These are phyloP conservation scores for Williopsis jadinii DNA, from an alignment of 1,139 yeast species.

Conservation along the genomic window DNA sequence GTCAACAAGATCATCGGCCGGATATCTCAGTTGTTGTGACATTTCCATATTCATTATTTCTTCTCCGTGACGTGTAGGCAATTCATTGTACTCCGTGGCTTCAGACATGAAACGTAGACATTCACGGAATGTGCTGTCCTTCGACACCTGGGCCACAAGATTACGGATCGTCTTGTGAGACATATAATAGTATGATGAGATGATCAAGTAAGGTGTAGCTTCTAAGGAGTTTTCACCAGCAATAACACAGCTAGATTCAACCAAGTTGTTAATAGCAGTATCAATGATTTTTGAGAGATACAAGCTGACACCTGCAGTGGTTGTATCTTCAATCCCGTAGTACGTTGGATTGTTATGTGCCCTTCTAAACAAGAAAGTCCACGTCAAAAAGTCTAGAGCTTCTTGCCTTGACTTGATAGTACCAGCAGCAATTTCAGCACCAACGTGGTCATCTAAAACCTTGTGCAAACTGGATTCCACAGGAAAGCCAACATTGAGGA, in stretches of 20 bases:
- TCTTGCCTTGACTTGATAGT: conserved; percentile 77
- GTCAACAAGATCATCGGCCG: conserved; percentile 46
- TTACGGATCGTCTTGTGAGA: conserved; percentile 84
- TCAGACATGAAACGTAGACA: conserved; percentile 67
- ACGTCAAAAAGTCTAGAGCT: conserved; percentile 86
- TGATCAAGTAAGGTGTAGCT: conserved; percentile 78
- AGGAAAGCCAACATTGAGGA: conserved; percentile 92
- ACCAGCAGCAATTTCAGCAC: conserved; percentile 92
- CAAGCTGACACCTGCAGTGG: conserved; percentile 58
- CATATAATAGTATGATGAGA: conserved; percentile 87
- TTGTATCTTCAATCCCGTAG: conserved; percentile 75
- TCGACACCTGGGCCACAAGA: conserved; percentile 45
- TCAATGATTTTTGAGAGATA: conserved; percentile 75
- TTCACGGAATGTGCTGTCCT: conserved; percentile 53
- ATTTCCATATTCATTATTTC: conserved; percentile 87
- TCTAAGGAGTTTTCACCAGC: conserved; percentile 42
- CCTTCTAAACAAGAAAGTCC: conserved; percentile 92
- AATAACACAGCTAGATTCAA: conserved; percentile 66
- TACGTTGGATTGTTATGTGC: conserved; percentile 95
- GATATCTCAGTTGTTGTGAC: conserved; percentile 73
- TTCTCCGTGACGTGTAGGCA: conserved; percentile 94
- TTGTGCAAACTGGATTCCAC: conserved; percentile 94
- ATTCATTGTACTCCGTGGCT: conserved; percentile 85
- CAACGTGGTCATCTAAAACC: conserved; percentile 88
- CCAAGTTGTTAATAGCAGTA: conserved; percentile 56